These are phyloP conservation scores for Trametes hirsuta DNA, from an alignment of 1,284 basidiomycete species.

Conservation along the genomic window DNA sequence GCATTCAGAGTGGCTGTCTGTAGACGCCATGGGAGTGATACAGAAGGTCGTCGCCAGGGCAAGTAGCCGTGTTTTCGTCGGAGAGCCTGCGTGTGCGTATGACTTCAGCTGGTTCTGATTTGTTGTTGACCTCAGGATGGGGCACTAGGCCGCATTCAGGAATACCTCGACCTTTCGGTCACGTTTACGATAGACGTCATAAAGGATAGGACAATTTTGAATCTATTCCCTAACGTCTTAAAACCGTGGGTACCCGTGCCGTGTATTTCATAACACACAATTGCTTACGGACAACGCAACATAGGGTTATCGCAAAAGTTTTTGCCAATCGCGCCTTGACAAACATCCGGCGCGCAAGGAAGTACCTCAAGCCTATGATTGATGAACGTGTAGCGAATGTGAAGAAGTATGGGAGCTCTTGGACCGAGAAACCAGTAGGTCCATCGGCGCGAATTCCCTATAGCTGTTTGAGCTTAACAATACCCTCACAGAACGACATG, in stretches of 20 bases:
- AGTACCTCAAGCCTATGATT: conserved; percentile 7
- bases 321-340: conserved; percentile 5
- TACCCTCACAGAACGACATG: conserved; percentile 9
- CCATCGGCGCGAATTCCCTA: background rate
- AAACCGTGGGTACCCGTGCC: conserved; percentile 18
- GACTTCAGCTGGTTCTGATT: too few relatives aligned
- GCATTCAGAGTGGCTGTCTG: conserved; percentile 29
- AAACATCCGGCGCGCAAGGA: background rate
- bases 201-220: conserved; percentile 16
- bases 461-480: background rate
- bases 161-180: conserved; percentile 25
- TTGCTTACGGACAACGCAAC: background rate
- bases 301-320: conserved; percentile 1
- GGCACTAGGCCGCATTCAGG: conserved; percentile 23
- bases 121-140: background rate
- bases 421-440: conserved; percentile 19
- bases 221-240: conserved; percentile 15
- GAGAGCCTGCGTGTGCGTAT: conserved; percentile 39
- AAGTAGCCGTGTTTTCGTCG: conserved; percentile 49
- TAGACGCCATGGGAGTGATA: conserved; percentile 42
- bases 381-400: conserved; percentile 6
- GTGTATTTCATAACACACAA: background rate
- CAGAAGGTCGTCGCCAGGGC: conserved; percentile 44
- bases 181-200: conserved; percentile 21
- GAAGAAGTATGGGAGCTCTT: conserved; percentile 8